These are phyloP conservation scores for Xerocomellus dryophilus DNA, from an alignment of 768 basidiomycete species.

Conservation along the genomic window DNA sequence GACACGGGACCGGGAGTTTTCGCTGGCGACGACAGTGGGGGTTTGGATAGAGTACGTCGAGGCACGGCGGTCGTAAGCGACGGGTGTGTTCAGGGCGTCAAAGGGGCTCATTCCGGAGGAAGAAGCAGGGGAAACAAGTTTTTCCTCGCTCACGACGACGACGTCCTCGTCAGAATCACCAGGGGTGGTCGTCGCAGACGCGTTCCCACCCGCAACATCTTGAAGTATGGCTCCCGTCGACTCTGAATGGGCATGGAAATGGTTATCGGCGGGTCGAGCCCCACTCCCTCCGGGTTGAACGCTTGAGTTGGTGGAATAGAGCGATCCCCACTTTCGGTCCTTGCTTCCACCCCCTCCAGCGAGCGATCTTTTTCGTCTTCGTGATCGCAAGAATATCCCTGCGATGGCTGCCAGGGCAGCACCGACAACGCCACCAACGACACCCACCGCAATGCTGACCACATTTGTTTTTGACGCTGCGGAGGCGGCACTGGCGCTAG, in stretches of 20 bases:
- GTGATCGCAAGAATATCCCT: constrained; percentile 33
- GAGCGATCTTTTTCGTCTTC: constrained; percentile 15
- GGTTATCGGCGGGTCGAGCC: background rate
- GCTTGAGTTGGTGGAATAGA: constrained; percentile 22
- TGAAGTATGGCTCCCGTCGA: constrained; percentile 20
- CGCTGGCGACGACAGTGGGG: background rate
- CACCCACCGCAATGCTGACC: constrained; percentile 50
- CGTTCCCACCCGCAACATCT: constrained; percentile 10
- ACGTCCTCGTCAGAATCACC: constrained; percentile 25
- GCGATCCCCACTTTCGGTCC: constrained; percentile 28
- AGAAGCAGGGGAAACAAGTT: constrained; percentile 17
- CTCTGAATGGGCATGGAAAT: constrained; percentile 23
- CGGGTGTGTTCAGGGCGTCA: constrained; percentile 20
- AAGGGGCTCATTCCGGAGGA: constrained; percentile 15
- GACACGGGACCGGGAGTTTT: constrained; percentile 8
- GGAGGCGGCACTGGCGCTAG: background rate
- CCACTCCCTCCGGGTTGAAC: constrained; percentile 4
- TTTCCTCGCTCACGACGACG: constrained; percentile 20
- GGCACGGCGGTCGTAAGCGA: constrained; percentile 15
- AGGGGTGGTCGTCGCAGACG: constrained; percentile 15
- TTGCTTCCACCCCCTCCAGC: constrained; percentile 29
- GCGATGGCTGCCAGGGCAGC: constrained; percentile 33
- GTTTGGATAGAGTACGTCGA: constrained; percentile 21
- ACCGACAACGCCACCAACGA: constrained; percentile 44
- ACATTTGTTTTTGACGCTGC: constrained; percentile 32